These are phyloP conservation scores for Stagonosporopsis rhizophila DNA, from an alignment of 2,329 filamentous ascomycete genomes.

Conservation along the genomic window DNA sequence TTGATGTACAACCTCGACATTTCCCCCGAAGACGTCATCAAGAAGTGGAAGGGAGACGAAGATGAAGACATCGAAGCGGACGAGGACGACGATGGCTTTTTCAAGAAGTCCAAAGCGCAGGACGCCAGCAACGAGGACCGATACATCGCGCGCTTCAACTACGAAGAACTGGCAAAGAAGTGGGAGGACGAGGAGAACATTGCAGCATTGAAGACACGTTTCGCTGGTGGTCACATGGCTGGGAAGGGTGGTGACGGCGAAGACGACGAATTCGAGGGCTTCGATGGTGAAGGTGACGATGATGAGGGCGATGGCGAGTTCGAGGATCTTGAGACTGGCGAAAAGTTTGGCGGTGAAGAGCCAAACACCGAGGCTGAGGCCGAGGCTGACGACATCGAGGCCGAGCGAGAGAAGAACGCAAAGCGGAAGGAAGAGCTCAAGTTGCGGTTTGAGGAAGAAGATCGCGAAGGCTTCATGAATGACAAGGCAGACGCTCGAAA, in stretches of 20 bases:
- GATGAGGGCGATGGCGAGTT: constrained; percentile 79
- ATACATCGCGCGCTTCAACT: constrained; percentile 79
- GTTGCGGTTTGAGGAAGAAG: constrained; percentile 94
- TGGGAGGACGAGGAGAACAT: constrained; percentile 84
- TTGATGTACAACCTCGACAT: constrained; percentile 88
- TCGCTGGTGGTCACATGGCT: constrained; percentile 72
- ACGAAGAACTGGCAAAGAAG: constrained; percentile 79
- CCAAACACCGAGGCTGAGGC: constrained; percentile 52
- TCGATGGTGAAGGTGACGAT: constrained; percentile 64
- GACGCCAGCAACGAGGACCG: constrained; percentile 71
- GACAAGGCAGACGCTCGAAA: constrained; percentile 80
- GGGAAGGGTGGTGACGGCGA: constrained; percentile 44
- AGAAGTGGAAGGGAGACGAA: constrained; percentile 77
- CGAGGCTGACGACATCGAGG: constrained; percentile 69
- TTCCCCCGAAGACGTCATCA: constrained; percentile 75
- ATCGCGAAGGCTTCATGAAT: constrained; percentile 93
- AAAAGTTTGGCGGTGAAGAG: constrained; percentile 59
- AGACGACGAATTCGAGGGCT: constrained; percentile 61
- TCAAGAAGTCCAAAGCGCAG: constrained; percentile 62
- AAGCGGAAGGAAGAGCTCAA: constrained; percentile 93
- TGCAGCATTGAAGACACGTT: constrained; percentile 74
- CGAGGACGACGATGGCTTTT: constrained; percentile 70
- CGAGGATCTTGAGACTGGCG: constrained; percentile 83
- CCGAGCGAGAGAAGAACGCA: constrained; percentile 89
- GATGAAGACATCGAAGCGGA: constrained; percentile 61